These are phyloP conservation scores for Aspergillus carlsbadensis DNA, from an alignment of 495 filamentous ascomycete genomes.

Conservation along the genomic window DNA sequence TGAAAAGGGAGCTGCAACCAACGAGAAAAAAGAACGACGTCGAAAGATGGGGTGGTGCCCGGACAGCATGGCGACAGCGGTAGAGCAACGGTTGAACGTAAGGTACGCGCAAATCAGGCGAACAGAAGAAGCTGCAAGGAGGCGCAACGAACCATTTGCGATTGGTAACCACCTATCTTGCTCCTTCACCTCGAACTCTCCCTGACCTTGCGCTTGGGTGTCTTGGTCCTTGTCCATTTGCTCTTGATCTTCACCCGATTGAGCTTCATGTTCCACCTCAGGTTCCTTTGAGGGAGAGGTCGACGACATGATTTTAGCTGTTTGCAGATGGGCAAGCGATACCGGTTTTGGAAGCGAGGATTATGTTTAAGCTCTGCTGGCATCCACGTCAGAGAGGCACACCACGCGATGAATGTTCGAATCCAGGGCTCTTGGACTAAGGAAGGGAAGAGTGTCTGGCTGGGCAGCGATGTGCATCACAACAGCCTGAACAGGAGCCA, in stretches of 20 bases:
- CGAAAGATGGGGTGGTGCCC: conserved; percentile 21
- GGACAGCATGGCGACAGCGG: conserved; percentile 39
- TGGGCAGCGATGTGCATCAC: conserved; percentile 49
- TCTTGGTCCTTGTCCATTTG: conserved; percentile 71
- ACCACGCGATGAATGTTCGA: conserved; percentile 30
- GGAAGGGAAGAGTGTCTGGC: conserved; percentile 28
- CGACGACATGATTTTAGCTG: conserved; percentile 82
- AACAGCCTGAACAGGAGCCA: conserved; percentile 35
- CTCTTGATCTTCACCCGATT: conserved; percentile 85
- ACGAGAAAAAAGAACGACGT: conserved; percentile 16
- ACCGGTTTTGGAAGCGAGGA: conserved; percentile 32
- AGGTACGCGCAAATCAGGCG: conserved; percentile 59
- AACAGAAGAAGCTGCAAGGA: conserved; percentile 50
- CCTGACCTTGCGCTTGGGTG: conserved; percentile 55
- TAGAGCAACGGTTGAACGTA: conserved; percentile 48
- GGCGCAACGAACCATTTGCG: conserved; percentile 93
- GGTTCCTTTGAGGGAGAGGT: conserved; percentile 81
- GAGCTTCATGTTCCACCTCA: conserved; percentile 87
- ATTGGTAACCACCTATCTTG: conserved; percentile 99
- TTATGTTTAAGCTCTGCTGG: conserved; percentile 42
- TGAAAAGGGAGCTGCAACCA: conserved; percentile 11
- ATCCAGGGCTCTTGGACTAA: conserved; percentile 30
- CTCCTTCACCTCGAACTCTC: conserved; percentile 99
- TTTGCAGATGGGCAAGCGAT: conserved; percentile 25
- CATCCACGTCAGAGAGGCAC: conserved; percentile 50